These are phyloP conservation scores for Eucalyptus grandis DNA, from an alignment of 345 rosid species.

Conservation along the genomic window DNA sequence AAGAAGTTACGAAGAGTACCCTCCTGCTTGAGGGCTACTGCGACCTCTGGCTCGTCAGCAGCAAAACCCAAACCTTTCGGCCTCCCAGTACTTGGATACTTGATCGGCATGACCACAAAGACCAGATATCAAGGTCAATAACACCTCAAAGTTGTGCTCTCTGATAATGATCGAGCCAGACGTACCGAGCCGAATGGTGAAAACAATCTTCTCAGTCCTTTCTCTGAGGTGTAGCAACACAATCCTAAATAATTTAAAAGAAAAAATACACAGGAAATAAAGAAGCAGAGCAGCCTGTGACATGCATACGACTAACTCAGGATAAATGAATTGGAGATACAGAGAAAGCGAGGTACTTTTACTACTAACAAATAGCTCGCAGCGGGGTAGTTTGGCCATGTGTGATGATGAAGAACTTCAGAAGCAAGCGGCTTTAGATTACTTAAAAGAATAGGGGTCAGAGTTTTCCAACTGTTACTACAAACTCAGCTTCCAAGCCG, in stretches of 20 bases:
- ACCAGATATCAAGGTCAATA: not conserved
- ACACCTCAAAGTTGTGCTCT: not conserved
- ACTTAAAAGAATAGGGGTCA: not conserved
- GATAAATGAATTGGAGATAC: not conserved
- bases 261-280: not conserved
- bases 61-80: slow-evolving; percentile 66
- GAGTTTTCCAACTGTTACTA: not conserved
- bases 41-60: slow-evolving; percentile 31
- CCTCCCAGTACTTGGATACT: slow-evolving; percentile 31
- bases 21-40: slow-evolving; percentile 52
- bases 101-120: slow-evolving; percentile 23
- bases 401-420: not conserved
- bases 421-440: not conserved
- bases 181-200: slow-evolving; percentile 27
- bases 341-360: not conserved
- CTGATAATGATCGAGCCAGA: not conserved
- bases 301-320: not conserved
- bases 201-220: slow-evolving; percentile 14
- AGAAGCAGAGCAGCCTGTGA: not conserved
- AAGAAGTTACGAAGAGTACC: slow-evolving; percentile 3
- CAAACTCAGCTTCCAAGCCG: not conserved
- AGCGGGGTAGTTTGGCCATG: slow-evolving; percentile 22
- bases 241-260: slow-evolving; percentile 9
- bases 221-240: slow-evolving; percentile 7
- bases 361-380: slow-evolving; percentile 41